Base-by-base conservation (phyloP, 371 early-diverging fungal species). In the Mortierella polycephala region DNA sequence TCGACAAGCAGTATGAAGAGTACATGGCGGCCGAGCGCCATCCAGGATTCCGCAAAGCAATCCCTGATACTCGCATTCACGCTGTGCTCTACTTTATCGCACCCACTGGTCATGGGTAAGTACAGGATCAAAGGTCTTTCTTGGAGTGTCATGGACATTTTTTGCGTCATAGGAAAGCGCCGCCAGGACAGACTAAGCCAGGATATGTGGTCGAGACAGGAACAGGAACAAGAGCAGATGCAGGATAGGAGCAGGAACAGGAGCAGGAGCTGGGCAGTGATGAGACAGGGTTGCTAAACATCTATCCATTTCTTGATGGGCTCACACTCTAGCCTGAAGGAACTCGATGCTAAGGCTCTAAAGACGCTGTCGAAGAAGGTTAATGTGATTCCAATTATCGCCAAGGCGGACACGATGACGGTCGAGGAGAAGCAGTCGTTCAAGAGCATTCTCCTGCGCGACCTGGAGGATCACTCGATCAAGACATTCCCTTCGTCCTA, bases 71-170 rank as follows among this genome's bases (percentile, higher is more conserved):
- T 75, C 93, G 97, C 54, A 92, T 99, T 41, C 99, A 99, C 83
- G 95, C 93, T 1, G 89, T 97, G 45, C 84, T 99, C 23, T 98
- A 98, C 85, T 98, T 97, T 77, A 92, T 98, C 64, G 84, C 92
- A 13, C 98, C 98, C 11, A 95, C 95, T 30, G 98, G 97, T 44
- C 95, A 96, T 84, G 89, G 90, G 94, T 84, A 91, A 66, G 75
- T 62, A 9, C 6, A 52, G 13, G 13, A 18, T 23, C 39, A 30
- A 10, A 5, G 13, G 10, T 44, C 50, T 23, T 45, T 14, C 47
- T 16, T 59, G 50, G 47, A 30, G 12, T 10, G 12, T 9, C 2
- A 12, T 23, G 10, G 45, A n/a, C 23, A 49, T 56, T 88, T 80
- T 85, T 76, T 85, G 14, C 20, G 51, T 20, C 20, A 9, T 51